These are phyloP conservation scores for Ophiosphaerella korrae DNA, from an alignment of 2,329 filamentous ascomycete species.

Conservation along the genomic window DNA sequence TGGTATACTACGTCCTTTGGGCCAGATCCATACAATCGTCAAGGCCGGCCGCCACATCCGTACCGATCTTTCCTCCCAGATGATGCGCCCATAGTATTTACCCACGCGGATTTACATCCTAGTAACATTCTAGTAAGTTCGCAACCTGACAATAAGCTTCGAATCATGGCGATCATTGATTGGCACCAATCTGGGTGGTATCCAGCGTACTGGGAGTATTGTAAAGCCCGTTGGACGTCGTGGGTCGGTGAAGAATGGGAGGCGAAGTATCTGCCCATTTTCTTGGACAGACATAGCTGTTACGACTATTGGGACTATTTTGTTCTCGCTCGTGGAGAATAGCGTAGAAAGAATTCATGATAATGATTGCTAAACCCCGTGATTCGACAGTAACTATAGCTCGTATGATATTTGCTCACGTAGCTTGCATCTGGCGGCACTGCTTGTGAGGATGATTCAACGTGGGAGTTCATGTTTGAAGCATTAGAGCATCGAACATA, in stretches of 20 bases:
- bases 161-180: constrained; percentile 15
- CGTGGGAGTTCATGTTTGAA: too few species aligned
- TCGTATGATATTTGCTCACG: too few species aligned
- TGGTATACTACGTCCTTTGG: constrained; percentile 21
- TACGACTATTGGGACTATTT: constrained; percentile 23
- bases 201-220: constrained; percentile 20
- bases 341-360: too few species aligned
- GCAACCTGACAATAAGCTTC: constrained; percentile 2
- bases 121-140: constrained; percentile 20
- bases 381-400: too few species aligned
- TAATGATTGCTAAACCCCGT: too few species aligned
- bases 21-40: constrained; percentile 1
- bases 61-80: constrained; percentile 20
- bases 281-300: constrained; percentile 12
- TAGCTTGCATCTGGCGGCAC: too few species aligned
- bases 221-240: constrained; percentile 22
- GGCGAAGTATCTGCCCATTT: constrained; percentile 13
- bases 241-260: constrained; percentile 18
- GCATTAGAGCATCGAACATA: too few species aligned
- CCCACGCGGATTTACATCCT: constrained; percentile 24
- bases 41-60: constrained; percentile 17
- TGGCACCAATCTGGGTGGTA: constrained; percentile 21
- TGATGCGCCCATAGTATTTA: constrained; percentile 20
- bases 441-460: too few species aligned
- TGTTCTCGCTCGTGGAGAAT: constrained; percentile 16